Evolutionary conservation across 805 yeast genomes (phyloP), one percentile per base, ranked within the genome.

Genomic region (Alloascoidea africana): DNA sequence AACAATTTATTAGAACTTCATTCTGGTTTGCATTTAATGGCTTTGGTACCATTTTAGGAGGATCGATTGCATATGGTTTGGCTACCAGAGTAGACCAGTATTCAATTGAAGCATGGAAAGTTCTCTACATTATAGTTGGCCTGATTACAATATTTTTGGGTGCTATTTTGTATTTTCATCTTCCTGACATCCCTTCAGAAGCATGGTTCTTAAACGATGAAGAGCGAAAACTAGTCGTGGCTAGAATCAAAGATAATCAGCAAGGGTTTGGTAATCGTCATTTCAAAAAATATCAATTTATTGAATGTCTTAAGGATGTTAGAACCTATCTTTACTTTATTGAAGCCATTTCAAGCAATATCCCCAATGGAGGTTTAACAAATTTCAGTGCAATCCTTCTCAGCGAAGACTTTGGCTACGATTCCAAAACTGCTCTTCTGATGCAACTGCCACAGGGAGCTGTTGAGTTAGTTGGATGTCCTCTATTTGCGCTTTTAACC

Each of bases 61-160:
- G 65, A 18, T 60, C 64, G 4, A 65, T 74, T 40, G 72, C 79
- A 1, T 72, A 70, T 45, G 76, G 73, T n/a, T 46, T 68, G 36
- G 55, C 62, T 41, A 42, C 42, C 6, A 59, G 66, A 45, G 56
- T 51, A 11, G 55, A 51, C n/a, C 37, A 49, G 5, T 69, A 62
- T 51, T 37, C 59, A 17, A 53, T 73, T 3, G 60, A 54, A 2
- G 61, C 76, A 2, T 81, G 87, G 87, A 73, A 68, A 48, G 51
- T 71, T 11, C 51, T 76, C 3, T 80, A 67, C 49, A 55, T 80
- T 36, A 59, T 76, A 18, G 65, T 70, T 33, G 93, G 91, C 13
- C 50, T 62, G 4, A 61, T 73, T 40, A 76, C 84, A 2, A 52
- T 75, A 4, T 47, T 66, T 6, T 47, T 71, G 13, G 81, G 80